Conservation (phyloP, 495 filamentous ascomycete genomes). For the Penicillium chermesinum region DNA sequence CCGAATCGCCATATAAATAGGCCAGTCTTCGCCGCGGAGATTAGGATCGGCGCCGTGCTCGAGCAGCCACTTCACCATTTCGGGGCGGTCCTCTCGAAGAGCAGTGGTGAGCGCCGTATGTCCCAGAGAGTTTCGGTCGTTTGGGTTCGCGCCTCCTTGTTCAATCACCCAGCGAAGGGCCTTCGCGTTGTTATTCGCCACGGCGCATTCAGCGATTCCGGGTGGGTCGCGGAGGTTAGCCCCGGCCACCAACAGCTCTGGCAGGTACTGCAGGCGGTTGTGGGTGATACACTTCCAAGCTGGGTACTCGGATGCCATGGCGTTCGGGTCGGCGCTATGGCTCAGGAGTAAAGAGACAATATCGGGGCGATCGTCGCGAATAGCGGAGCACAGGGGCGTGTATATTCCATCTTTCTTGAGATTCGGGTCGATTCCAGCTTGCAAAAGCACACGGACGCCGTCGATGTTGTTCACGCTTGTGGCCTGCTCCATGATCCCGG, state of each 20-base stretch:
- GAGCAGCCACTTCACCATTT: slow-evolving; percentile 45
- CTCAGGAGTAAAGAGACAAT: slow-evolving; percentile 47
- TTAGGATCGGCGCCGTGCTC: slow-evolving; percentile 48
- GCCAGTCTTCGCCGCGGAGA: slow-evolving; percentile 50
- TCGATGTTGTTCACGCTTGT: slow-evolving; percentile 42
- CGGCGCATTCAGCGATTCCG: slow-evolving; percentile 52
- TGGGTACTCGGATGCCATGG: slow-evolving; percentile 49
- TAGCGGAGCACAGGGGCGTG: slow-evolving; percentile 52
- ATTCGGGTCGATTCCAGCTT: slow-evolving; percentile 47
- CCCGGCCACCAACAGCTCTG: slow-evolving; percentile 44
- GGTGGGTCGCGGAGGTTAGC: slow-evolving; percentile 46
- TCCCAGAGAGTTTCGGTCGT: slow-evolving; percentile 42
- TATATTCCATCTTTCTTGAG: slow-evolving; percentile 52
- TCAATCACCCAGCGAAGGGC: slow-evolving; percentile 44
- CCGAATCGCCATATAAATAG: slow-evolving; percentile 49
- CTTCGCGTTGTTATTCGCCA: slow-evolving; percentile 45
- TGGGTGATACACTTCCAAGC: slow-evolving; percentile 54
- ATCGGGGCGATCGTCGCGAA: slow-evolving; percentile 47
- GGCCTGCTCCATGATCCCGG: slow-evolving; percentile 51
- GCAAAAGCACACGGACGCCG: slow-evolving; percentile 42
- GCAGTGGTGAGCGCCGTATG: slow-evolving; percentile 51
- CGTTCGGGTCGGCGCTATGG: slow-evolving; percentile 49
- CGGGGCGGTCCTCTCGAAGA: slow-evolving; percentile 41
- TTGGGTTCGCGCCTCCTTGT: slow-evolving; percentile 39
- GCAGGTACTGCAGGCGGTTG: slow-evolving; percentile 43